Conservation (phyloP, 2,329 filamentous ascomycete species). For the Phoma sp. region DNA sequence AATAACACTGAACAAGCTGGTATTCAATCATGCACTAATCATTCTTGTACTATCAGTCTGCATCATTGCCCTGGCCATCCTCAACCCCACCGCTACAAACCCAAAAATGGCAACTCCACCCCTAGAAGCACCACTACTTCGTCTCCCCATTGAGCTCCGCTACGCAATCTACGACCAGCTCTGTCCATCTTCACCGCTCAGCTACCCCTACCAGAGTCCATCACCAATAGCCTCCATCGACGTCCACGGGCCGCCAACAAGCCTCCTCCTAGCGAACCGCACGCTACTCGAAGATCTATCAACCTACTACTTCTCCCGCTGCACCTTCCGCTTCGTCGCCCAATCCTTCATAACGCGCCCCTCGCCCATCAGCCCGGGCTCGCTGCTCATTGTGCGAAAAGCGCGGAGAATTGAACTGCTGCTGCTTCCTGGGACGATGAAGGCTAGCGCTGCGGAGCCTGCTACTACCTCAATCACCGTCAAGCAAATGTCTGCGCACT, state of each 20-base stretch:
- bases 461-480: background rate
- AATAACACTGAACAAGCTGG: background rate
- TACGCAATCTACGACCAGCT: slow-evolving; percentile 25
- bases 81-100: background rate
- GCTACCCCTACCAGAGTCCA: slow-evolving; percentile 20
- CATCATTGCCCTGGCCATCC: background rate
- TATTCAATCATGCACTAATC: background rate
- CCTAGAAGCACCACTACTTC: slow-evolving; percentile 4
- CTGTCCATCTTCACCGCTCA: slow-evolving; percentile 6
- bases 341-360: background rate
- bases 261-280: slow-evolving; percentile 18
- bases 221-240: slow-evolving; percentile 23
- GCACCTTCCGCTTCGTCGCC: slow-evolving; percentile 20
- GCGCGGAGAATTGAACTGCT: slow-evolving; percentile 13
- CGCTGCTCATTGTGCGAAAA: background rate
- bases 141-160: slow-evolving; percentile 23
- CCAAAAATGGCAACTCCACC: background rate
- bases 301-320: slow-evolving; percentile 21
- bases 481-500: slow-evolving; percentile 7
- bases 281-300: slow-evolving; percentile 17
- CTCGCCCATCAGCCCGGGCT: background rate
- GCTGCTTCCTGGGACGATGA: slow-evolving; percentile 11
- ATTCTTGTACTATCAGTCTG: background rate
- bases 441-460: background rate
- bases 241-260: slow-evolving; percentile 13